A percentile compares a stretch with the other conserved stretches of the same genome.
Conservation (phyloP, 495 filamentous ascomycete genomes). For the Trichodelitschia bisporula region DNA sequence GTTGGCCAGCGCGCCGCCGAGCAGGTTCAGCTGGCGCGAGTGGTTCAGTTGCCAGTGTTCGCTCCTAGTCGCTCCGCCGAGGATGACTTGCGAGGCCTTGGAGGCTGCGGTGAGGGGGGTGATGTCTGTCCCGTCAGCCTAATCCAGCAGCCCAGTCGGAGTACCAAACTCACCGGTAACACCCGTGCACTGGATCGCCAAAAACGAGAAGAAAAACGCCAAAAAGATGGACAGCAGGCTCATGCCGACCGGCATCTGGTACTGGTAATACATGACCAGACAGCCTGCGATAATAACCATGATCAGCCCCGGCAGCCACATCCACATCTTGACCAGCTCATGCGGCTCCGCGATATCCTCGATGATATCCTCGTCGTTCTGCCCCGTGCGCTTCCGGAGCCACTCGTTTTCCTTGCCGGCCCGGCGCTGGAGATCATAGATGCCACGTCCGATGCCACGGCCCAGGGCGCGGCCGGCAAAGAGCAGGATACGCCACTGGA, state of each 20-base stretch:
- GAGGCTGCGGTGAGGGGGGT: conserved; percentile 38
- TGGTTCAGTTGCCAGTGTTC: conserved; percentile 19
- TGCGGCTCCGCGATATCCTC: conserved; percentile 26
- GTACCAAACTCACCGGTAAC: conserved; percentile 22
- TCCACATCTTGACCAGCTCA: conserved; percentile 35
- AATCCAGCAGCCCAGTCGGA: too few species aligned
- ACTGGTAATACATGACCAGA: conserved; percentile 34
- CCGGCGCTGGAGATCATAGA: conserved; percentile 18
- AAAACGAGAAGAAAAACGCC: conserved; percentile 43
- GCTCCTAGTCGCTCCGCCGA: conserved; percentile 32
- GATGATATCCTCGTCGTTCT: conserved; percentile 15
- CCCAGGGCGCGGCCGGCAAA: conserved; percentile 25
- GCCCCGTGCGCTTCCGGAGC: conserved; percentile 20
- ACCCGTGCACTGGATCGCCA: conserved; percentile 37
- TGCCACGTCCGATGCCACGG: conserved; percentile 19
- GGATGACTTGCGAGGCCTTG: conserved; percentile 42
- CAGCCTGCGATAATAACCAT: conserved; percentile 26
- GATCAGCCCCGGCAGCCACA: conserved; percentile 30
- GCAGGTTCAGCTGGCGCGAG: conserved; percentile 34
- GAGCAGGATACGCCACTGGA: conserved; percentile 35
- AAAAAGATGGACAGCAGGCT: conserved; percentile 35
- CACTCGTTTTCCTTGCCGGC: conserved; percentile 22
- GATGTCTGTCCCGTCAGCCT: too few species aligned
- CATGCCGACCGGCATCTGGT: conserved; percentile 32
- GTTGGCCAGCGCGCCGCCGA: conserved; percentile 33